These are phyloP conservation scores for Populus pruinosa DNA, from an alignment of 345 rosid species.

Conservation along the genomic window DNA sequence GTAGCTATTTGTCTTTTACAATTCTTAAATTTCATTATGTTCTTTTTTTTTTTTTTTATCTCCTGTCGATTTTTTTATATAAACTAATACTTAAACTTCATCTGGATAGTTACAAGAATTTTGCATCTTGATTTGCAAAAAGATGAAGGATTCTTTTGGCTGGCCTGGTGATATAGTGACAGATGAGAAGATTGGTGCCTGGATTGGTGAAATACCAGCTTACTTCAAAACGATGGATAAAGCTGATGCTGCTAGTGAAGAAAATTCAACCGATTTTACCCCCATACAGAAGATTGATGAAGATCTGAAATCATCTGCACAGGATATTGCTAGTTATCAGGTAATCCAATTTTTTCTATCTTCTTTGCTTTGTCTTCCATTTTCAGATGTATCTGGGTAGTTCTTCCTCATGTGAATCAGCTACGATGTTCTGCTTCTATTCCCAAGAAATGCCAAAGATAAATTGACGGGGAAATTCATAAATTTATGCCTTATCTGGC, in stretches of 20 bases:
- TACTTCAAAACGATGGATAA: conserved; percentile 41
- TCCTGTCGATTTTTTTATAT: neutral
- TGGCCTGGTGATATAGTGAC: conserved; percentile 54
- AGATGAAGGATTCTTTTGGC: conserved; percentile 56
- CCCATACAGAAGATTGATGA: conserved; percentile 35
- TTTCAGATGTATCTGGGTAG: neutral
- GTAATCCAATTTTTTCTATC: conserved; percentile 27
- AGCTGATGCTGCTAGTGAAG: conserved; percentile 35
- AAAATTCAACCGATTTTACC: conserved; percentile 29
- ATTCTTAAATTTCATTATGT: neutral
- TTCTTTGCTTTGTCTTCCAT: neutral
- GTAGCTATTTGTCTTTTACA: neutral
- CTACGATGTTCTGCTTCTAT: neutral
- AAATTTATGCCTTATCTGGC: neutral
- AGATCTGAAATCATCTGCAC: conserved; percentile 50
- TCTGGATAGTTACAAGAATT: conserved; percentile 49
- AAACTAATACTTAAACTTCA: conserved; percentile 1
- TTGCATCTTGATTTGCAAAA: conserved; percentile 42
- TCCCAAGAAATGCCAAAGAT: neutral
- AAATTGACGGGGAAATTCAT: neutral
- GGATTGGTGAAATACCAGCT: conserved; percentile 64
- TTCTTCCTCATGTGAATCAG: neutral
- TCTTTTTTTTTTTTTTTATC: neutral
- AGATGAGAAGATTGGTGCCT: conserved; percentile 47
- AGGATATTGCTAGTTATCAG: conserved; percentile 75